A percentile compares a stretch with the other conserved stretches of the same genome.
These are phyloP conservation scores for Fusarium denticulatum DNA, from an alignment of 2,329 filamentous ascomycete species.

Conservation along the genomic window DNA sequence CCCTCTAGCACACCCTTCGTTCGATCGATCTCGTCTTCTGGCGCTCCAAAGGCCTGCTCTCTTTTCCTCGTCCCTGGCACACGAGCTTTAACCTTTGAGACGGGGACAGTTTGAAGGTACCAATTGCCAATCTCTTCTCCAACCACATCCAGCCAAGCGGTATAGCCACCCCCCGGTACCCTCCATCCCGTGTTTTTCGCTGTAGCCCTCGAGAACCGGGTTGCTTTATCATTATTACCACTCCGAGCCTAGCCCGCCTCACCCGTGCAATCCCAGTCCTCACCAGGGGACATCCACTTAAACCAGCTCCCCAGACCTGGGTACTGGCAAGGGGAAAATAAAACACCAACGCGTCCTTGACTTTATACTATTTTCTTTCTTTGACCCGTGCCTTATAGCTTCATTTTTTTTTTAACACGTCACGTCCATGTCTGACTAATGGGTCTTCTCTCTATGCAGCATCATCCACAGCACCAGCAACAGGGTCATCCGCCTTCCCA, in stretches of 20 bases:
- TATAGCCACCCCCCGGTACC: constrained; percentile 43
- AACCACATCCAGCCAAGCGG: constrained; percentile 41
- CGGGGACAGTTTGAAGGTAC: constrained; percentile 27
- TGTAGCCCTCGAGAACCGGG: constrained; percentile 46
- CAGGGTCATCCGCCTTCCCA: constrained; percentile 75
- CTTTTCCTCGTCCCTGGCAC: constrained; percentile 32
- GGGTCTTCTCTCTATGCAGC: constrained; percentile 73
- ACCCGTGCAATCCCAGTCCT: constrained; percentile 61
- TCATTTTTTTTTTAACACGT: constrained; percentile 40
- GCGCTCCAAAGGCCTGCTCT: constrained; percentile 40
- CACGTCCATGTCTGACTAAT: constrained; percentile 61
- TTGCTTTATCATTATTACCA: constrained; percentile 53
- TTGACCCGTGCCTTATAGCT: constrained; percentile 45
- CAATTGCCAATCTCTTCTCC: constrained; percentile 22
- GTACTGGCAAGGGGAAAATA: constrained; percentile 59
- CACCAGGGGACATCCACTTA: constrained; percentile 52
- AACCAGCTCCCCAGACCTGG: constrained; percentile 57
- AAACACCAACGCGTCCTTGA: constrained; percentile 61
- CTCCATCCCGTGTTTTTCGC: constrained; percentile 39
- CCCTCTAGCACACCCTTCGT: constrained; percentile 43
- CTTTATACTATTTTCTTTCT: constrained; percentile 53
- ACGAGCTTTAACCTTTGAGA: constrained; percentile 32
- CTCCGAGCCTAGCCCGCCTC: constrained; percentile 60
- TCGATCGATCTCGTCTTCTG: constrained; percentile 45
- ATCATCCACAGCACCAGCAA: constrained; percentile 78